These are phyloP conservation scores for Starmera dryadoides DNA, from an alignment of 805 yeast genomes.

Conservation along the genomic window DNA sequence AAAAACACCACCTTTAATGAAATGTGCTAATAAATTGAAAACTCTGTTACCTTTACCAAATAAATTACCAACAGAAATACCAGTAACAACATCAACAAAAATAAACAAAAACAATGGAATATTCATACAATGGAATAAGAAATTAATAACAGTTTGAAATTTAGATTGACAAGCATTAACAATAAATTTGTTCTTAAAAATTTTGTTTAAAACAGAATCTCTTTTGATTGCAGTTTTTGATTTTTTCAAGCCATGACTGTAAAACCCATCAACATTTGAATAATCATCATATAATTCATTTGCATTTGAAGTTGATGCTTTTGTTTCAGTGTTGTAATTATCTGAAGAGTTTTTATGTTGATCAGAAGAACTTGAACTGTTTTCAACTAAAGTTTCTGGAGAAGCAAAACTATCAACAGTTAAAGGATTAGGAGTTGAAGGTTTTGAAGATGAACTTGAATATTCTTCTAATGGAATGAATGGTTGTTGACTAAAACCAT, in stretches of 20 bases:
- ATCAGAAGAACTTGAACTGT: background rate
- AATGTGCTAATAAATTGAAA: conserved; percentile 86
- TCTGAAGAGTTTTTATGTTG: conserved; percentile 2
- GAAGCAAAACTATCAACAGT: conserved; percentile 18
- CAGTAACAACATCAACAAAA: conserved; percentile 46
- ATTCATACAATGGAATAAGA: conserved; percentile 46
- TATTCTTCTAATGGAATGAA: conserved; percentile 23
- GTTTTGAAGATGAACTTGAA: background rate
- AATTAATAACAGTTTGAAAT: conserved; percentile 18
- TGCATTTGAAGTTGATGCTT: too few species aligned
- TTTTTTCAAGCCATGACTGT: conserved; percentile 1
- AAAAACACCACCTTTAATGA: conserved; percentile 93
- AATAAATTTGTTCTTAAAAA: conserved; percentile 25
- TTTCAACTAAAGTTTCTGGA: conserved; percentile 16
- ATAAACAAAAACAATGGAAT: conserved; percentile 60
- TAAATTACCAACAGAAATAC: conserved; percentile 55
- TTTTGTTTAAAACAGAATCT: conserved; percentile 25
- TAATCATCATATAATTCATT: too few species aligned
- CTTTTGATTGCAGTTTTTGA: conserved; percentile 16
- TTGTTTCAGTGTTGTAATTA: conserved; percentile 1
- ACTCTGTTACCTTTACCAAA: conserved; percentile 63
- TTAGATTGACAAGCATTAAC: conserved; percentile 13
- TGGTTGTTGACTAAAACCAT: conserved; percentile 6
- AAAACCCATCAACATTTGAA: background rate
- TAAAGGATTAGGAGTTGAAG: conserved; percentile 1